Evolutionary conservation across 2,329 filamentous ascomycete species (phyloP).

Genomic region (Aotearoamyces nothofagi): DNA sequence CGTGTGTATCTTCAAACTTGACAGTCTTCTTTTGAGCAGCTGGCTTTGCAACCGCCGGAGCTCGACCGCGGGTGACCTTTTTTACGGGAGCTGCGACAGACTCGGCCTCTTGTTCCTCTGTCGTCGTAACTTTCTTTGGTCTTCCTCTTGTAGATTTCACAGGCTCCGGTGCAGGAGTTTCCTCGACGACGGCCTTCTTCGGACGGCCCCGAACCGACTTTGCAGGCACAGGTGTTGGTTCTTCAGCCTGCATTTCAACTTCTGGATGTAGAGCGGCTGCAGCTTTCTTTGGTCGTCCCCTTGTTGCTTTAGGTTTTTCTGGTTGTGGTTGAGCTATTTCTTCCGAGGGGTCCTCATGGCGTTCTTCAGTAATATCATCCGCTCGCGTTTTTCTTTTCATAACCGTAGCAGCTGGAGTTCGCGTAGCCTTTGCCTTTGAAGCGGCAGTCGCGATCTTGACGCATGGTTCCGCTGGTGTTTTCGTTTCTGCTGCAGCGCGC

Average conservation of each 20-base stretch:
- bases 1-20: conserved; percentile 34
- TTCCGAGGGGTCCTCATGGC: conserved; percentile 16
- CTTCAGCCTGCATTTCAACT: conserved; percentile 14
- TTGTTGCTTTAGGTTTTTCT: conserved; percentile 24
- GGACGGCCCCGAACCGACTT: conserved; percentile 28
- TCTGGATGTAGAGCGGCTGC: conserved; percentile 1
- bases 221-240: conserved; percentile 11
- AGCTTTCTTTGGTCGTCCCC: conserved; percentile 31
- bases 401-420: conserved; percentile 13
- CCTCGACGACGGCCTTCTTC: conserved; percentile 21
- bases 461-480: conserved; percentile 15
- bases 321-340: conserved; percentile 15
- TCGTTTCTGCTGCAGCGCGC: conserved; percentile 26
- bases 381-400: conserved; percentile 38
- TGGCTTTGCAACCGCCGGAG: conserved; percentile 24
- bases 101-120: conserved; percentile 8
- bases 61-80: conserved; percentile 22
- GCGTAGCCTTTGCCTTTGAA: conserved; percentile 24
- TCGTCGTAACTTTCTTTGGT: conserved; percentile 10
- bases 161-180: conserved; percentile 7
- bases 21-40: conserved; percentile 41
- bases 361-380: conserved; percentile 36
- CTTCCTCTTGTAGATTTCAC: conserved; percentile 12
- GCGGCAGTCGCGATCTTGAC: conserved; percentile 33
- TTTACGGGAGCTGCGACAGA: conserved; percentile 21